Percentiles rank a stretch among this genome's conserved stretches.
Evolutionary conservation across 257 asterid genomes (phyloP).

Genomic region (Nicotiana paniculata): DNA sequence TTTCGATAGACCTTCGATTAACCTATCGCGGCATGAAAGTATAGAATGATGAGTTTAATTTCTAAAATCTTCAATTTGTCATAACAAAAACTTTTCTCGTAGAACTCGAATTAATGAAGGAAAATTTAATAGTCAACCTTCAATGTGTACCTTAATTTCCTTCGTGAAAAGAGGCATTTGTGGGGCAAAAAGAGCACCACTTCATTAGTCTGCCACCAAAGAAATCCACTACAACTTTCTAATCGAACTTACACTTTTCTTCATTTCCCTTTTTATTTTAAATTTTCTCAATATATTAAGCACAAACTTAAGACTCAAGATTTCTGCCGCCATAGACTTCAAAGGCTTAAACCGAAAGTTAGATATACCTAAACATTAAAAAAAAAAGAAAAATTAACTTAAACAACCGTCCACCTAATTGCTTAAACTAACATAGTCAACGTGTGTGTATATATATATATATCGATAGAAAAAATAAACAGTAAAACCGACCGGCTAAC

Average conservation of each 20-base stretch:
- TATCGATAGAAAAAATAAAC: too few species aligned
- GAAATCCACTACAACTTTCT: background rate
- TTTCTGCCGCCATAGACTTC: background rate
- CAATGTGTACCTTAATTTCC: background rate
- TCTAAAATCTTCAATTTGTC: too few species aligned
- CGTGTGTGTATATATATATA: too few species aligned
- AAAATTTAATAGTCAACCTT: background rate
- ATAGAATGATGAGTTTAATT: too few species aligned
- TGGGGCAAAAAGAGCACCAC: background rate
- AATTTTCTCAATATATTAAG: background rate
- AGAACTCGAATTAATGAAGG: background rate
- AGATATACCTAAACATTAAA: background rate
- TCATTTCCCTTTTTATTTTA: background rate
- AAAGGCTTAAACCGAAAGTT: slow-evolving; percentile 8
- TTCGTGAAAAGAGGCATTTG: background rate
- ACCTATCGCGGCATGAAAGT: too few species aligned
- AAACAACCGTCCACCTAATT: too few species aligned
- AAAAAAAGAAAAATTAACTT: too few species aligned
- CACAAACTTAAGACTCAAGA: slow-evolving; percentile 15
- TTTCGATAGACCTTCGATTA: too few species aligned
- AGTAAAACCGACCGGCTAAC: accelerated
- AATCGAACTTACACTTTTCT: background rate
- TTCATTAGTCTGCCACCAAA: slow-evolving; percentile 3
- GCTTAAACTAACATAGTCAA: too few species aligned
- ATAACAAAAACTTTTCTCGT: background rate